These are phyloP conservation scores for Cutaneotrichosporon dermatis DNA, from an alignment of 1,284 basidiomycete species.

Conservation along the genomic window DNA sequence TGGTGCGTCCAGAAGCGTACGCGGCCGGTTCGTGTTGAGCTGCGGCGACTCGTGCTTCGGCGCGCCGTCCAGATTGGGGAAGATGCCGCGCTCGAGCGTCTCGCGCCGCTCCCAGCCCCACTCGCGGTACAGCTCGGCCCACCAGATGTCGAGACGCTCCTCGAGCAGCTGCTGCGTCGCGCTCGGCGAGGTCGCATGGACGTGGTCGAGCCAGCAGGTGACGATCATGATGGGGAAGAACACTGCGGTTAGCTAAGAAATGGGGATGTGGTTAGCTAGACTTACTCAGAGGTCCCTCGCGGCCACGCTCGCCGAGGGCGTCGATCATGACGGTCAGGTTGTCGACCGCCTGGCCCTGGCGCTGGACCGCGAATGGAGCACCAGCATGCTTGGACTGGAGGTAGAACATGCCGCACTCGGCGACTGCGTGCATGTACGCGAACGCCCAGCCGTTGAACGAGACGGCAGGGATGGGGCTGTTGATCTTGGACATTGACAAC, in stretches of 20 bases:
- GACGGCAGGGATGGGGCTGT: slow-evolving; percentile 33
- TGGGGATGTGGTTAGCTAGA: neutral
- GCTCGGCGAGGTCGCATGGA: slow-evolving; percentile 23
- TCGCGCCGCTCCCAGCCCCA: slow-evolving; percentile 39
- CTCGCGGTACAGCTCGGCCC: slow-evolving; percentile 34
- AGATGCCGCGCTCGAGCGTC: slow-evolving; percentile 28
- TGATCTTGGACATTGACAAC: slow-evolving; percentile 35
- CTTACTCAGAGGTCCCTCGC: slow-evolving; percentile 44
- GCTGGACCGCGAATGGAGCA: slow-evolving; percentile 30
- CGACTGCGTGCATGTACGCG: slow-evolving; percentile 51
- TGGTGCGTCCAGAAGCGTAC: neutral
- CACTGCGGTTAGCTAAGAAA: slow-evolving; percentile 22
- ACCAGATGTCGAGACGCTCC: slow-evolving; percentile 36
- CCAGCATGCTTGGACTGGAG: slow-evolving; percentile 43
- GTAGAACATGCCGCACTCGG: slow-evolving; percentile 52
- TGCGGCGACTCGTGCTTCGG: neutral
- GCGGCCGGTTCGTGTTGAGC: neutral
- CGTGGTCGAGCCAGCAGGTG: slow-evolving; percentile 41
- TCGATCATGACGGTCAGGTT: slow-evolving; percentile 47
- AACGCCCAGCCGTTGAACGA: slow-evolving; percentile 48
- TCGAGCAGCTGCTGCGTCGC: slow-evolving; percentile 27
- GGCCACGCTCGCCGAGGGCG: slow-evolving; percentile 38
- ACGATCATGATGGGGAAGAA: slow-evolving; percentile 40
- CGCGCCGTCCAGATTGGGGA: slow-evolving; percentile 11
- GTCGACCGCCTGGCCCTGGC: slow-evolving; percentile 47